Evolutionary conservation across 169 alveolate species (phyloP).

Genomic region (Cryptosporidium ubiquitum): DNA sequence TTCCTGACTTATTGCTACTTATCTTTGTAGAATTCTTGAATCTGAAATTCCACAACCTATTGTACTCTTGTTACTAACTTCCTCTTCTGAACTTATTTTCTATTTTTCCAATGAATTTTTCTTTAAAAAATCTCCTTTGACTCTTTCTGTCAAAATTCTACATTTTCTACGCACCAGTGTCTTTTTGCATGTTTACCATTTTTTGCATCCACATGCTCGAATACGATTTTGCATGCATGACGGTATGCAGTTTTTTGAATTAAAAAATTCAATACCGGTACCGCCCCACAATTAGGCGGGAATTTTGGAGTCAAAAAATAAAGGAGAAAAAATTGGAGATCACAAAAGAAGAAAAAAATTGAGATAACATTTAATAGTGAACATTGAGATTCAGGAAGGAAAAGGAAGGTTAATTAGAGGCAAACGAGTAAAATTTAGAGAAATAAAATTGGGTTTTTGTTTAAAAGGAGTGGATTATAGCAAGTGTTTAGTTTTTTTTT

Average conservation of each 20-base stretch:
- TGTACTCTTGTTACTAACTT: neutral
- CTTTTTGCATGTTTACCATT: conserved; percentile 3
- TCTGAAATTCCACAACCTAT: neutral
- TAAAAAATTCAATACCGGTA: neutral
- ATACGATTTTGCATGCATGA: conserved; percentile 8
- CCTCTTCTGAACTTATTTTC: neutral
- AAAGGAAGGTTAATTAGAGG: neutral
- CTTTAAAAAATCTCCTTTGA: neutral
- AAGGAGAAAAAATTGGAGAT: neutral
- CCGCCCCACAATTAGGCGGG: conserved; percentile 36
- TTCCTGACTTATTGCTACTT: neutral
- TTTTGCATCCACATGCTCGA: conserved; percentile 20
- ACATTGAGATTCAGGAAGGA: neutral
- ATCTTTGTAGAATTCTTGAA: neutral
- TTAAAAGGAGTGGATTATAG: neutral
- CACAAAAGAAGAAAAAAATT: neutral
- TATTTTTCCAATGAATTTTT: neutral
- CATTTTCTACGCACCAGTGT: neutral
- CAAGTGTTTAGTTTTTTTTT: neutral
- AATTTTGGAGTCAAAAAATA: neutral
- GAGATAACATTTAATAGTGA: neutral
- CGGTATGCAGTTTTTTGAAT: neutral
- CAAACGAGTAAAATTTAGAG: neutral
- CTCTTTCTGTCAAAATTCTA: conserved; percentile 11
- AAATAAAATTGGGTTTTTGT: neutral